These are phyloP conservation scores for Ramaria sp. DNA, from an alignment of 768 basidiomycete genomes.

Conservation along the genomic window DNA sequence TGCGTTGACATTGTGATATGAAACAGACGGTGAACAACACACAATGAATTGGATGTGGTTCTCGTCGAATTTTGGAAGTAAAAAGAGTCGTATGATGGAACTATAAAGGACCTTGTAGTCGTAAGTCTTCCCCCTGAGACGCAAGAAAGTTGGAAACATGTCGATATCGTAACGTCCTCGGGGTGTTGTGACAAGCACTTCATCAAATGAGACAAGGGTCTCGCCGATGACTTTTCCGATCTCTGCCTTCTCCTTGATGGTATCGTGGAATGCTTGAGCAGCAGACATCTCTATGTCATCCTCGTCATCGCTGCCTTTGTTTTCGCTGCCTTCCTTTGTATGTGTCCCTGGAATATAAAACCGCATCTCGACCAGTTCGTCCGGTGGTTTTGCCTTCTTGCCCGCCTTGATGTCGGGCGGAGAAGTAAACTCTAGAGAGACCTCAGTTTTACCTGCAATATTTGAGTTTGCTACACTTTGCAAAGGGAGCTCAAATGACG, in stretches of 20 bases:
- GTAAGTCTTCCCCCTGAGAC: slow-evolving; percentile 96
- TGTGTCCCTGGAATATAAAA: slow-evolving; percentile 88
- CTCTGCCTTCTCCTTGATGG: slow-evolving; percentile 92
- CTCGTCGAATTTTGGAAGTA: slow-evolving; percentile 88
- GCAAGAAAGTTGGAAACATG: slow-evolving; percentile 91
- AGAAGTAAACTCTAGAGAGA: slow-evolving; percentile 88
- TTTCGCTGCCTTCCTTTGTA: slow-evolving; percentile 49
- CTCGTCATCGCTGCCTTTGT: slow-evolving; percentile 51
- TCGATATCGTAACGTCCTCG: slow-evolving; percentile 97
- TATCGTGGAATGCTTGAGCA: slow-evolving; percentile 94
- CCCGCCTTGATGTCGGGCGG: slow-evolving; percentile 37
- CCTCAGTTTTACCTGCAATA: slow-evolving; percentile 93
- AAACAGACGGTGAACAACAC: slow-evolving; percentile 20
- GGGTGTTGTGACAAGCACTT: slow-evolving; percentile 89
- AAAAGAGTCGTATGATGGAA: slow-evolving; percentile 79
- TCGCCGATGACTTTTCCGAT: slow-evolving; percentile 88
- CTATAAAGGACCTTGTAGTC: slow-evolving; percentile 95
- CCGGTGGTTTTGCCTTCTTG: slow-evolving; percentile 35
- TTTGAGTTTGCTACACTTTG: slow-evolving; percentile 89
- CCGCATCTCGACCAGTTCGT: slow-evolving; percentile 93
- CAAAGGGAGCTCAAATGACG: slow-evolving; percentile 84
- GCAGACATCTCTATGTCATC: slow-evolving; percentile 78
- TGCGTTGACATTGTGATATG: neutral
- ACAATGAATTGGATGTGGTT: slow-evolving; percentile 93
- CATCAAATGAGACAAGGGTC: slow-evolving; percentile 88